A percentile compares a stretch with the other conserved stretches of the same genome.
These are phyloP conservation scores for Pleurotus ostreatus DNA, from an alignment of 768 basidiomycete species.

Conservation along the genomic window DNA sequence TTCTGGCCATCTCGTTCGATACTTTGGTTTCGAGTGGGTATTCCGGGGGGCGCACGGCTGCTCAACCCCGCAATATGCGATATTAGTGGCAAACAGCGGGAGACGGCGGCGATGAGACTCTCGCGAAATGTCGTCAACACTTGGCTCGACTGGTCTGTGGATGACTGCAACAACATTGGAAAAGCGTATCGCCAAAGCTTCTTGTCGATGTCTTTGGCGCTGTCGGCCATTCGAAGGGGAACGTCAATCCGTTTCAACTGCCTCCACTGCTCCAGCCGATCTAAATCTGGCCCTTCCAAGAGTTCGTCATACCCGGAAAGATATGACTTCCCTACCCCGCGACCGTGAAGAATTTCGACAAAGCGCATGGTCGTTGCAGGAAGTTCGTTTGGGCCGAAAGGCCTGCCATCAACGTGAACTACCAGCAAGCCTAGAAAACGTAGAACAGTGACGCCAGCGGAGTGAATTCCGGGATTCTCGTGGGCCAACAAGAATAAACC, in stretches of 20 bases:
- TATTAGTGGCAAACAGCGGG: conserved; percentile 69
- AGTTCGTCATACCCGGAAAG: conserved; percentile 65
- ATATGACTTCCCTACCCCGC: conserved; percentile 38
- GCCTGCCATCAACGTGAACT: conserved; percentile 35
- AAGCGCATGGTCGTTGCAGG: conserved; percentile 31
- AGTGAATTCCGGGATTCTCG: conserved; percentile 44
- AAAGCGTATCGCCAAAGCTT: conserved; percentile 74
- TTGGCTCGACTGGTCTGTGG: conserved; percentile 43
- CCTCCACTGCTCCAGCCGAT: conserved; percentile 65
- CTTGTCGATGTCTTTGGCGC: conserved; percentile 60
- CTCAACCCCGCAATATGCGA: conserved; percentile 72
- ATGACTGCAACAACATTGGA: conserved; percentile 57
- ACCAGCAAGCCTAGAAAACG: conserved; percentile 52
- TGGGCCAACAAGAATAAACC: conserved; percentile 72
- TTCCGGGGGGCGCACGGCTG: conserved; percentile 44
- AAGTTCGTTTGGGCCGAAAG: conserved; percentile 19
- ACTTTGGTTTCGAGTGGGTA: conserved; percentile 34
- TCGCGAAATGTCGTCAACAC: conserved; percentile 56
- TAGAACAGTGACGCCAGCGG: conserved; percentile 60
- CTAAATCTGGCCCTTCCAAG: conserved; percentile 55
- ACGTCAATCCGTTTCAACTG: conserved; percentile 51
- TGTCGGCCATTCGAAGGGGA: conserved; percentile 69
- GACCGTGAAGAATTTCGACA: conserved; percentile 52
- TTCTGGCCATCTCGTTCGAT: conserved; percentile 51
- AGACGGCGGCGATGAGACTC: conserved; percentile 60